Base-by-base conservation (phyloP, 805 yeast species). In the Cyberlindnera samutprakarnensis region DNA sequence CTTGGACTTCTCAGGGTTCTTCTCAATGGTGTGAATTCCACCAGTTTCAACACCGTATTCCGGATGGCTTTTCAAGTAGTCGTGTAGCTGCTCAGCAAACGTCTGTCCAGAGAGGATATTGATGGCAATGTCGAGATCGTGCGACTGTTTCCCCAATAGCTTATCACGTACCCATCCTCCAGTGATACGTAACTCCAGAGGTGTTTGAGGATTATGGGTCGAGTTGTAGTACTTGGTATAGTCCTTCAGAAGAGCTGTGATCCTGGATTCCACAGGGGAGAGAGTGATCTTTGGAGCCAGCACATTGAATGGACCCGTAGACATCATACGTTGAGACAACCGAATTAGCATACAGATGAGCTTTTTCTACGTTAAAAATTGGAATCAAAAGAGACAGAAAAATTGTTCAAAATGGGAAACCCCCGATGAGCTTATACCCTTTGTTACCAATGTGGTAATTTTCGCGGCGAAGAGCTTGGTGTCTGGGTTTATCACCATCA, bases 101-200 rank as follows among this genome's bases (percentile, higher is more conserved):
- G 75, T 76, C 47, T 82, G 87, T 1, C 99, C 99, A 0, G 94
- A 73, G 49, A 85, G 59, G 33, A 66, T 66, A 55, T 92, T 87
- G 29, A 92, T 75, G 6, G 96, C 96, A 29, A 92, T 84, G 48
- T 92, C 99, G 19, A 92, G 64, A 54, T 92, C 99, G 50, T 90
- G 77, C 25, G 90, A 78, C 15, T 73, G 75, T 28, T 69, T 67
- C 0, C 95, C 94, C 19, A 92, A 62, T 18, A 92, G 62, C 58
- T 92, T 92, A 56, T 92, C 98, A 46, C 98, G 70, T 3, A 92
- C 98, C 98, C 98, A 90, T 0, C 98, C 98, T 22, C 98, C 98
- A 0, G 96, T 88, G 43, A 92, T 83, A 38, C 98, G 57, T 11
- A 83, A 64, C 27, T 69, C 78, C 8, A 79, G 52, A n/a, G 36